A percentile compares a stretch with the other conserved stretches of the same genome.
Conservation (phyloP, 1,284 basidiomycete genomes). For the Cryptococcus wingfieldii region DNA sequence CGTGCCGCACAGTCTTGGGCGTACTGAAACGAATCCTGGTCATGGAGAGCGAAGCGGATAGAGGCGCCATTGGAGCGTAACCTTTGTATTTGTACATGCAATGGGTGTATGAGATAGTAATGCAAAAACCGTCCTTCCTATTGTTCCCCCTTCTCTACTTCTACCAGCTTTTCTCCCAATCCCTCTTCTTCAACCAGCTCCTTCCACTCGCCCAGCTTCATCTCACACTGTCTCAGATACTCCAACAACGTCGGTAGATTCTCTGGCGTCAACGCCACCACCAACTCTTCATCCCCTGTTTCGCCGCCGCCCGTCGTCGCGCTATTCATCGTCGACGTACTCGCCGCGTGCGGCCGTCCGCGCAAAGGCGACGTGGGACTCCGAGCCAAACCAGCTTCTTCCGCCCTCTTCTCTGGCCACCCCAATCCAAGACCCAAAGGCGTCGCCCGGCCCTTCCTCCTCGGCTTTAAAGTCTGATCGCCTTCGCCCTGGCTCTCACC, state of each 20-base stretch:
- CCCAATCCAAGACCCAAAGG: conserved; percentile 20
- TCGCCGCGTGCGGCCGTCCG: neutral
- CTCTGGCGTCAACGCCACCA: conserved; percentile 42
- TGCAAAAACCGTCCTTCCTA: neutral
- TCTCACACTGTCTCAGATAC: conserved; percentile 40
- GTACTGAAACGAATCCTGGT: conserved; percentile 65
- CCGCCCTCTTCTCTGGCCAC: conserved; percentile 10
- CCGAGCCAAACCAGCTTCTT: neutral
- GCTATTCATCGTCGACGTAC: neutral
- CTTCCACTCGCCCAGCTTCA: conserved; percentile 36
- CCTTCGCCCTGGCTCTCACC: neutral
- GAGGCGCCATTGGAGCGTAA: conserved; percentile 1
- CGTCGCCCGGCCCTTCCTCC: conserved; percentile 19
- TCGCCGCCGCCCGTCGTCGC: neutral
- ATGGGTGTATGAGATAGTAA: neutral
- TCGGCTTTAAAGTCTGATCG: conserved; percentile 10
- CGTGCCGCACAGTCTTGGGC: conserved; percentile 81
- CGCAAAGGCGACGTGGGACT: neutral
- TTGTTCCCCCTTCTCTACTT: neutral
- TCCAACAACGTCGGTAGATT: conserved; percentile 41
- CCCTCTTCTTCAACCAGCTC: conserved; percentile 11
- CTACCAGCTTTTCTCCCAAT: neutral
- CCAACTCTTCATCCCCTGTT: conserved; percentile 4
- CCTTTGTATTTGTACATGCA: neutral
- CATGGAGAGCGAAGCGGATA: conserved; percentile 45